Conservation (phyloP, 108 stramenopile species). For the Thalassiosira profunda region DNA sequence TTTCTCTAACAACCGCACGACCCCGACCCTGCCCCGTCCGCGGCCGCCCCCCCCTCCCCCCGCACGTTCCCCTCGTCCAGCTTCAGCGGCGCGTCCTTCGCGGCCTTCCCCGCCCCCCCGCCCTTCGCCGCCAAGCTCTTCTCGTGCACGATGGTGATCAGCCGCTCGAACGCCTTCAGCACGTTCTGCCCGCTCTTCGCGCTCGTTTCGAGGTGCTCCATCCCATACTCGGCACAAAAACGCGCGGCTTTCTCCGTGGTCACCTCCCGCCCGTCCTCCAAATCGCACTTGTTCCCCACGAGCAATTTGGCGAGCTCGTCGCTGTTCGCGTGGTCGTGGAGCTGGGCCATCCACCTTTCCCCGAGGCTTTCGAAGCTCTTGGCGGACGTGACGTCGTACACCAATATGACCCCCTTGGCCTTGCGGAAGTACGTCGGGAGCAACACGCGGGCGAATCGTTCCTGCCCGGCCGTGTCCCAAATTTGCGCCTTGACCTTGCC, state of each 20-base stretch:
- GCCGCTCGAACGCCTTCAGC: slow-evolving; percentile 79
- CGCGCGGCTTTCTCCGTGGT: slow-evolving; percentile 72
- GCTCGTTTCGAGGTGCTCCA: slow-evolving; percentile 86
- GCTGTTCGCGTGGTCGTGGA: slow-evolving; percentile 85
- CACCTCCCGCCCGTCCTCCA: slow-evolving; percentile 79
- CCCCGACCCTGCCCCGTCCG: slow-evolving; percentile 19
- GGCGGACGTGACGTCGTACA: slow-evolving; percentile 89
- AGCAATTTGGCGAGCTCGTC: slow-evolving; percentile 87
- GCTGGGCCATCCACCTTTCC: slow-evolving; percentile 89
- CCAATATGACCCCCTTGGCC: slow-evolving; percentile 93
- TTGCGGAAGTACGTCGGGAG: slow-evolving; percentile 93
- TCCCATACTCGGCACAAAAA: slow-evolving; percentile 88
- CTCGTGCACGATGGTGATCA: slow-evolving; percentile 91
- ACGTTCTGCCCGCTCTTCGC: slow-evolving; percentile 89
- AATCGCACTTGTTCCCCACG: slow-evolving; percentile 91
- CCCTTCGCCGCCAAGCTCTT: slow-evolving; percentile 59
- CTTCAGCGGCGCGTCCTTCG: slow-evolving; percentile 15
- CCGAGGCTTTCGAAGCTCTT: slow-evolving; percentile 80
- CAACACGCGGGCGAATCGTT: slow-evolving; percentile 90
- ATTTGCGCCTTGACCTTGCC: slow-evolving; percentile 96
- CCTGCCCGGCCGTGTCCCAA: slow-evolving; percentile 96
- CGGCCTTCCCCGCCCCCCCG: slow-evolving; percentile 36
- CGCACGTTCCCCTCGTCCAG: slow-evolving; percentile 43
- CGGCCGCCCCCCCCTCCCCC: slow-evolving; percentile 27
- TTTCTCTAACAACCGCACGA: slow-evolving; percentile 41